A percentile compares a stretch with the other conserved stretches of the same genome.
phyloP scores from a whole-genome alignment of 1,284 basidiomycete genomes.

The Phylloboletellus chloephorus region DNA sequence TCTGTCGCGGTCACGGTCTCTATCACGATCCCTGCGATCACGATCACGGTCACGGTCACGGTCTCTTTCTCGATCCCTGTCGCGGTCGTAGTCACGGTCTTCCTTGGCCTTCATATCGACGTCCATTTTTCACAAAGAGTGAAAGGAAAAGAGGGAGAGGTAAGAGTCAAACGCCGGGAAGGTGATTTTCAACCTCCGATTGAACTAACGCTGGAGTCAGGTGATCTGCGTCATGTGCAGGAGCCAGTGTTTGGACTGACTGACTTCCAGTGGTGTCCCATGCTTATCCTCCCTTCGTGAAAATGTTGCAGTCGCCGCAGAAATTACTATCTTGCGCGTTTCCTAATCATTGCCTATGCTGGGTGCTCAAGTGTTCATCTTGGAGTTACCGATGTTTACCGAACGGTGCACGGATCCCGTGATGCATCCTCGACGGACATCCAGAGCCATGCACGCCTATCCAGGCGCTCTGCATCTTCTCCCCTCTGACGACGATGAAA shows the following conservation, averaged over 20 bases:
- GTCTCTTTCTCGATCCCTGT: constrained; percentile 45
- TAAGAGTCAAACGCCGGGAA: constrained; percentile 12
- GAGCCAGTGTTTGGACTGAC: no score
- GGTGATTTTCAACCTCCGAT: constrained; percentile 18
- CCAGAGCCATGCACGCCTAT: constrained; percentile 14
- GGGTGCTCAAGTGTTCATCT: no score
- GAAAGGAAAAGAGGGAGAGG: constrained; percentile 7
- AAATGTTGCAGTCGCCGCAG: no score
- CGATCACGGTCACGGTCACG: constrained; percentile 42
- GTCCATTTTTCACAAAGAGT: constrained; percentile 47
- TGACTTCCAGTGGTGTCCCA: no score
- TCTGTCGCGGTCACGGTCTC: constrained; percentile 48
- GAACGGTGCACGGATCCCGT: not conserved
- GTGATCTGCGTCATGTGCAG: no score
- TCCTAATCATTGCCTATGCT: no score
- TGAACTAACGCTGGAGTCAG: constrained; percentile 13
- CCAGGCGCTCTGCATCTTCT: constrained; percentile 20
- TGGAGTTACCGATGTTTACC: no score
- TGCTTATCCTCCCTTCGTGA: no score
- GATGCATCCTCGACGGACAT: not conserved
- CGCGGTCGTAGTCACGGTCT: constrained; percentile 54
- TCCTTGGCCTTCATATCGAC: constrained; percentile 75
- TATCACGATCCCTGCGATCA: constrained; percentile 41
- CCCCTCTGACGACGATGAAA: constrained; percentile 21
- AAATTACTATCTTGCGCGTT: no score